Evolutionary conservation across 139 green algal species (phyloP).

Genomic region (Chlamydomonas sphaeroides): DNA sequence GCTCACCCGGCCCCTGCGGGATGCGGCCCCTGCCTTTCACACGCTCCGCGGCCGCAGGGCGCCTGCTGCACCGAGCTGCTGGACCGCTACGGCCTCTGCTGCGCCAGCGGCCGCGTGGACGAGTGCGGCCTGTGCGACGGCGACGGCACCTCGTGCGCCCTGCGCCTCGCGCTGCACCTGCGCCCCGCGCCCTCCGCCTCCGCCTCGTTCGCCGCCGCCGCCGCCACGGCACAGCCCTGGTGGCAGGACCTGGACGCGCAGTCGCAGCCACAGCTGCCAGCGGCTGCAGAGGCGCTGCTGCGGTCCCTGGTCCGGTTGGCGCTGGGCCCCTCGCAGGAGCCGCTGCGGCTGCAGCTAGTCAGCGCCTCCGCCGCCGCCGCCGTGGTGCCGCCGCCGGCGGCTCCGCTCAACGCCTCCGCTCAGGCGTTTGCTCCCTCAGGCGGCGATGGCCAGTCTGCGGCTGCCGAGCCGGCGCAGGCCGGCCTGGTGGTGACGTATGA

Average conservation of each 20-base stretch:
- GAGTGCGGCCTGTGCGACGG: constrained; percentile 79
- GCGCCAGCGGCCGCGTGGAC: constrained; percentile 66
- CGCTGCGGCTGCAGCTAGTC: not conserved
- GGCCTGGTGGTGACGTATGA: too few species aligned
- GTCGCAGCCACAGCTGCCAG: too few species aligned
- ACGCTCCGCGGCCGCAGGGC: constrained; percentile 31
- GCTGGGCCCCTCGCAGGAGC: not conserved
- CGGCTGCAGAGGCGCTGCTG: too few species aligned
- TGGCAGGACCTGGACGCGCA: too few species aligned
- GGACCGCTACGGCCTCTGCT: constrained; percentile 72
- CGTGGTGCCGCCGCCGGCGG: too few species aligned
- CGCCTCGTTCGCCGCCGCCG: not conserved
- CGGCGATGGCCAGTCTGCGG: too few species aligned
- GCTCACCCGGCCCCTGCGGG: too few species aligned
- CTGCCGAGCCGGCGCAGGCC: too few species aligned
- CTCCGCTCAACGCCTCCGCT: not conserved
- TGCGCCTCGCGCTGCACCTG: constrained; percentile 41
- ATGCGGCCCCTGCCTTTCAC: not conserved
- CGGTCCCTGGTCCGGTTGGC: too few species aligned
- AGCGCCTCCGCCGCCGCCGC: not conserved
- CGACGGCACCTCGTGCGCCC: constrained; percentile 58
- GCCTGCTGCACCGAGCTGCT: constrained; percentile 62
- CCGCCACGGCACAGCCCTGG: not conserved
- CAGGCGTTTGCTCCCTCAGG: too few species aligned
- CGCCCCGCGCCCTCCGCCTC: not conserved